These are phyloP conservation scores for Xylaria telfairii DNA, from an alignment of 495 filamentous ascomycete genomes.

Conservation along the genomic window DNA sequence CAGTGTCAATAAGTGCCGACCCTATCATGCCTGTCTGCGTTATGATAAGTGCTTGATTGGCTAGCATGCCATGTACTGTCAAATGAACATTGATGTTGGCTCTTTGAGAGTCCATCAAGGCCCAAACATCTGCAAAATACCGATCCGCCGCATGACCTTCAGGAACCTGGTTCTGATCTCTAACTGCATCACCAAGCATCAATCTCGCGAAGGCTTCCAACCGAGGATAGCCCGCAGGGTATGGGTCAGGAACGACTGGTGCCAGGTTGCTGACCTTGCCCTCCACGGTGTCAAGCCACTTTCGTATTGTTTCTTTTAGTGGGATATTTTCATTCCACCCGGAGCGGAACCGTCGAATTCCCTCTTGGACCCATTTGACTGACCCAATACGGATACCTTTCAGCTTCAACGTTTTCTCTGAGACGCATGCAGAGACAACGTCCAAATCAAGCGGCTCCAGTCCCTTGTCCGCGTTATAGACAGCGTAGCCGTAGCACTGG, in stretches of 20 bases:
- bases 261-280: background rate
- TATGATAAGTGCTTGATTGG: conserved; percentile 2
- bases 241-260: background rate
- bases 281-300: background rate
- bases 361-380: conserved; percentile 1
- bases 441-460: background rate
- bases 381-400: background rate
- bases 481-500: background rate
- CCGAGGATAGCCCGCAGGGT: background rate
- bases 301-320: background rate
- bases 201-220: background rate
- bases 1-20: background rate
- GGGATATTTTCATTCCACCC: background rate
- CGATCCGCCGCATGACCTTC: background rate
- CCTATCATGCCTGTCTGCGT: conserved; percentile 1
- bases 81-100: background rate
- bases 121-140: background rate
- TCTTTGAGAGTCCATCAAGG: background rate
- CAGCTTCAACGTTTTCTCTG: background rate
- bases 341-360: background rate
- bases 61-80: background rate
- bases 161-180: background rate
- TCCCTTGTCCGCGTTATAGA: conserved; percentile 1
- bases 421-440: background rate
- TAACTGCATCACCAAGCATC: background rate